These are phyloP conservation scores for Beauveria australis DNA, from an alignment of 2,329 filamentous ascomycete genomes.

Conservation along the genomic window DNA sequence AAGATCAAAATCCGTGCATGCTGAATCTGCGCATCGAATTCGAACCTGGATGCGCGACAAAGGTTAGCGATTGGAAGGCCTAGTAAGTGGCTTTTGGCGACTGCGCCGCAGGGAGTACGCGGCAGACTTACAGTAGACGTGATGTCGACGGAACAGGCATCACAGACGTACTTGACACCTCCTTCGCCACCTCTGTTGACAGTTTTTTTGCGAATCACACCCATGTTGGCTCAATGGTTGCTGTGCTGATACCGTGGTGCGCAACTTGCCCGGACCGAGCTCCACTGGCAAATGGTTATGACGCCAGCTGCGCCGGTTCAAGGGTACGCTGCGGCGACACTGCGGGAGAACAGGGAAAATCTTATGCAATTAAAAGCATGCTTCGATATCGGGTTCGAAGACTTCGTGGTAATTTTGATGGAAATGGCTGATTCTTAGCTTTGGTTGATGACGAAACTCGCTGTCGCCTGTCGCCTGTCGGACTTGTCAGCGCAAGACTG, in stretches of 20 bases:
- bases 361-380: constrained; percentile 2
- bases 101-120: neutral
- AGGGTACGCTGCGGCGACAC: neutral
- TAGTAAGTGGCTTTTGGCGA: neutral
- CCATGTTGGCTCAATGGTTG: constrained; percentile 48
- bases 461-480: neutral
- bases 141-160: constrained; percentile 93
- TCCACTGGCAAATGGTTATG: constrained; percentile 3
- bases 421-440: neutral
- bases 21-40: constrained; percentile 77
- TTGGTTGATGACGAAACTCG: constrained; percentile 1
- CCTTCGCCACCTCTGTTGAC: constrained; percentile 77
- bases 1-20: constrained; percentile 90
- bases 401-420: constrained; percentile 3
- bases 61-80: constrained; percentile 13
- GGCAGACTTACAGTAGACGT: constrained; percentile 73
- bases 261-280: neutral
- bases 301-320: constrained; percentile 6
- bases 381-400: neutral
- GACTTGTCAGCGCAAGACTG: constrained; percentile 5
- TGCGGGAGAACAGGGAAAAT: neutral
- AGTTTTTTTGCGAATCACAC: constrained; percentile 93
- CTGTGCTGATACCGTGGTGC: neutral
- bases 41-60: constrained; percentile 56
- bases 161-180: constrained; percentile 92